These are phyloP conservation scores for Corinectria fuckeliana DNA, from an alignment of 2,329 filamentous ascomycete species.

Conservation along the genomic window DNA sequence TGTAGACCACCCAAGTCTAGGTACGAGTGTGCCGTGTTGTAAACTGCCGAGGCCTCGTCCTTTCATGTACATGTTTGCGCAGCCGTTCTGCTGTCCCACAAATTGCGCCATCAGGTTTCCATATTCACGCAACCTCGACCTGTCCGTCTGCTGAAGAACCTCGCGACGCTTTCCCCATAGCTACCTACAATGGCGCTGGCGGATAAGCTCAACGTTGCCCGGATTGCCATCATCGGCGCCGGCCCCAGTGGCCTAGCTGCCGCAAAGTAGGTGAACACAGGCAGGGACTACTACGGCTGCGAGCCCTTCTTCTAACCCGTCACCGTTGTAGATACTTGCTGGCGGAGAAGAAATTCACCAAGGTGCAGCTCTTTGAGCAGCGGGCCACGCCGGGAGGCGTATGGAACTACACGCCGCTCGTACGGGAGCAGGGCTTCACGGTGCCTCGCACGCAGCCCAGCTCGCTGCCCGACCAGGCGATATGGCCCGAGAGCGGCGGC, in stretches of 20 bases:
- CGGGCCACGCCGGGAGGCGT: conserved; percentile 69
- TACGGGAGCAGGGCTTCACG: conserved; percentile 36
- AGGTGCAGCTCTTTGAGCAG: conserved; percentile 75
- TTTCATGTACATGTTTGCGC: background rate
- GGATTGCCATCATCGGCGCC: conserved; percentile 74
- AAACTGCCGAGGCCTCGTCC: background rate
- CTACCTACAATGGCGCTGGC: conserved; percentile 21
- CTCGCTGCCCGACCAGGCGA: conserved; percentile 51
- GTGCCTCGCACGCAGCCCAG: conserved; percentile 42
- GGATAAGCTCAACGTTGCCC: conserved; percentile 46
- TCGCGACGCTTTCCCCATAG: background rate
- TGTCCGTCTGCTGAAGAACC: background rate
- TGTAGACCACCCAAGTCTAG: too few species aligned
- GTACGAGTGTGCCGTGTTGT: background rate
- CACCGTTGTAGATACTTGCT: conserved; percentile 64
- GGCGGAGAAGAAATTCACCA: conserved; percentile 67
- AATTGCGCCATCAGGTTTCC: background rate
- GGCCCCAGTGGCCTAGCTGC: conserved; percentile 73
- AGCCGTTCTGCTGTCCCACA: background rate
- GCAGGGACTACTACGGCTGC: too few species aligned
- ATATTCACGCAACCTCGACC: background rate
- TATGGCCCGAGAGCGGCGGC: conserved; percentile 34
- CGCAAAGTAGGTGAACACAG: conserved; percentile 47
- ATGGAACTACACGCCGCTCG: conserved; percentile 68
- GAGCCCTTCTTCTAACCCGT: background rate